Base-by-base conservation (phyloP, 1,139 yeast species). In the Taphrina sp. region DNA sequence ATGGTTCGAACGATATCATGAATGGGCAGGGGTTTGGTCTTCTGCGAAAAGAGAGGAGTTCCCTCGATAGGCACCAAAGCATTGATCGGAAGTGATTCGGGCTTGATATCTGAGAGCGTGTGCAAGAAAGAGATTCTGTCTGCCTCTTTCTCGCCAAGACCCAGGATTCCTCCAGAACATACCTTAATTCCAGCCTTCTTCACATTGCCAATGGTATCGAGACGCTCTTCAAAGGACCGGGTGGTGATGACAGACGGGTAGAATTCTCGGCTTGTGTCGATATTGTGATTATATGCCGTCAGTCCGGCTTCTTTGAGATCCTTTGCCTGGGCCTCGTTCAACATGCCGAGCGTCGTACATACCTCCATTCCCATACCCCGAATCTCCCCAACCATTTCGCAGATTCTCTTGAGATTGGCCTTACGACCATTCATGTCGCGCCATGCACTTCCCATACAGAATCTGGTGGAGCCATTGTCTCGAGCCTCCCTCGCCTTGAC, bases 391-490 rank as follows among this genome's bases (percentile, higher is more conserved):
- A 85, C 83, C 92, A 85, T 84, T 56, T 79, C 77, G 17, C 80
- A 73, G 58, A 85, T 82, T 62, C 74, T 78, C 60, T 76, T 78
- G 61, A 85, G 67, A 0, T 85, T 88, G 22, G 81, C 77, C 66
- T 83, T 85, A 51, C 94, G 73, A 7, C 94, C 94, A 45, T 74
- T 73, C 94, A 85, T 85, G 61, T 84, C 92, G 66, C 95, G 76
- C 92, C 92, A 85, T 1, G 94, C 95, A 10, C 92, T 88, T 42
- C 94, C 95, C 83, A 85, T 80, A 66, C 95, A 85, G 65, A 85
- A 85, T 60, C 95, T 73, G 0, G 94, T 85, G 0, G 85, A 78
- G 0, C 92, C 92, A 61, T 83, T 83, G 3, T 65, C 71, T 64
- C 83, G 82, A 3, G 94, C 92, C 53, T 75, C 76, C 46, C 70